Conservation (phyloP, 2,329 filamentous ascomycete species). For the Claviceps humidiphila region DNA sequence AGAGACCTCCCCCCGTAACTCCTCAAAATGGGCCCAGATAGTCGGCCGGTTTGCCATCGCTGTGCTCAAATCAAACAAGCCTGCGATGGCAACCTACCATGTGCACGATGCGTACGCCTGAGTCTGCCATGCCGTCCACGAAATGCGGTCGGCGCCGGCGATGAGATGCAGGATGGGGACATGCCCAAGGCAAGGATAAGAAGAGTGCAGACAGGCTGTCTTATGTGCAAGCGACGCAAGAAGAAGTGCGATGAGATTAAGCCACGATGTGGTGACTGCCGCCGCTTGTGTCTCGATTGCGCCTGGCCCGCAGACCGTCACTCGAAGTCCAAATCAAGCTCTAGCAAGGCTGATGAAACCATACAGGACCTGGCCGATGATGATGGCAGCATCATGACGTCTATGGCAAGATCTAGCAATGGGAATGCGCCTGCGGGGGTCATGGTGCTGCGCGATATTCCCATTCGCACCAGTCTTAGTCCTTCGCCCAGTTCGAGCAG, state of each 20-base stretch:
- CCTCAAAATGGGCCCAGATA: constrained; percentile 15
- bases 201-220: constrained; percentile 26
- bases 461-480: constrained; percentile 11
- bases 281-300: constrained; percentile 21
- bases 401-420: not conserved
- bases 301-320: constrained; percentile 16
- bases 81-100: constrained; percentile 20
- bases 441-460: constrained; percentile 9
- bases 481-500: constrained; percentile 9
- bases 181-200: constrained; percentile 20
- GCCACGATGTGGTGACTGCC: constrained; percentile 26
- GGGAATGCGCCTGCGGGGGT: not conserved
- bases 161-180: constrained; percentile 8
- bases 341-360: constrained; percentile 5
- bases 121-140: constrained; percentile 19
- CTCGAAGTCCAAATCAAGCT: constrained; percentile 7
- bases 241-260: constrained; percentile 35
- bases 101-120: constrained; percentile 19
- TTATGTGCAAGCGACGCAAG: constrained; percentile 32
- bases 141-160: constrained; percentile 8
- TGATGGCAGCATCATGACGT: not conserved
- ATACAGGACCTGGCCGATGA: not conserved
- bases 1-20: not conserved
- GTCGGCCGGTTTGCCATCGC: constrained; percentile 19
- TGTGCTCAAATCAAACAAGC: constrained; percentile 24